Base-by-base conservation (phyloP, 805 yeast species). In the Yarrowia sp. region DNA sequence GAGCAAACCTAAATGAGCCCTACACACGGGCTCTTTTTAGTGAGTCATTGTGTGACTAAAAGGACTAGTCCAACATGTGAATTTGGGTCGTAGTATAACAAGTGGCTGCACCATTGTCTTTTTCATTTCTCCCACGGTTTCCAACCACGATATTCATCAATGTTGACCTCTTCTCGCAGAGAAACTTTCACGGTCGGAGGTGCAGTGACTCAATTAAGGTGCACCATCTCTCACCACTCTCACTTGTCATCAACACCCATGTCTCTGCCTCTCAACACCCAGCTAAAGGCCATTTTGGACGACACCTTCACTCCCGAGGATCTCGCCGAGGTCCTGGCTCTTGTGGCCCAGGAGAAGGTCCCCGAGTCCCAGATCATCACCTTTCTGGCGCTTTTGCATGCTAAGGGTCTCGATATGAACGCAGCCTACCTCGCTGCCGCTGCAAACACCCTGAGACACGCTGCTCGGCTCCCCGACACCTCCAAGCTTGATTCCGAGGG, bases 381-480 rank as follows among this genome's bases (percentile, higher is more conserved):
- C 10, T 93, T 95, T 75, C 82, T 95, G 69, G 88, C 96, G 0
- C 91, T 90, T 0, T 80, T 95, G 63, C 84, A 95, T 73, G 77
- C 88, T 52, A 84, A 86, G 40, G 91, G 91, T 1, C 79, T 93
- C 8, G 98, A 95, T 74, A 92, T 90, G 72, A 83, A 89, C 66
- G 87, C 98, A 0, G 90, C 86, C 43, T 91, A 81, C 76, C 90
- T 95, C 49, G 93, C 97, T 4, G 88, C 91, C 9, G 97, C 98
- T 0, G 97, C 92, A 0, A 80, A 81, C 22, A 87, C 95, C 1
- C 85, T 94, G 35, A 79, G 90, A 70, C 85, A 86, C 73, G 85
- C 84, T 48, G 77, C 80, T 22, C 68, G 69, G 36, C 70, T 70
- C 36, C 68, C 79, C 36, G 75, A 73, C 56, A 48, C 10, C 7